Conservation (phyloP, 768 basidiomycete genomes). For the Russula dissimulans region DNA sequence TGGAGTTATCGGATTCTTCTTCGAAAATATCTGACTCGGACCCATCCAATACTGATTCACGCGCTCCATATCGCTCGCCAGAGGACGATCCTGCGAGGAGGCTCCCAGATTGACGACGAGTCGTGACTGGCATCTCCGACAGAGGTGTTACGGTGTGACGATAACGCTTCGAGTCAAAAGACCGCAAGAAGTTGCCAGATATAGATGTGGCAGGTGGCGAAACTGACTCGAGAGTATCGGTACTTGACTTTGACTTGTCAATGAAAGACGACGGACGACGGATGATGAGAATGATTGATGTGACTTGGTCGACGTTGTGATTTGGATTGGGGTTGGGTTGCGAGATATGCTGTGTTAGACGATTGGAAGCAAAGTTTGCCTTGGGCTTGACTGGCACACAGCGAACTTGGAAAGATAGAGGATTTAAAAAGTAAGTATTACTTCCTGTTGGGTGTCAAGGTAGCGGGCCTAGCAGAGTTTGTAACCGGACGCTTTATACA, state of each 20-base stretch:
- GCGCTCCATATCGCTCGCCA: background rate
- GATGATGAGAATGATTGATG: too few relatives aligned
- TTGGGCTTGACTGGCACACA: background rate
- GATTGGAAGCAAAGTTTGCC: background rate
- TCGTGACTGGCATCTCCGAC: slow-evolving; percentile 4
- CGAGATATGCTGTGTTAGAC: background rate
- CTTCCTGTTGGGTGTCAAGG: background rate
- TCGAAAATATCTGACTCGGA: background rate
- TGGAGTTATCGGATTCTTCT: background rate
- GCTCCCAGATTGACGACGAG: slow-evolving; percentile 3
- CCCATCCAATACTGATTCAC: background rate
- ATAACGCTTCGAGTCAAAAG: too few relatives aligned
- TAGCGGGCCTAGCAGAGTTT: background rate
- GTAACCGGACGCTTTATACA: slow-evolving; percentile 1
- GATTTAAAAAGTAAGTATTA: background rate
- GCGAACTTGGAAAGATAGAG: background rate
- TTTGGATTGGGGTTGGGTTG: too few relatives aligned
- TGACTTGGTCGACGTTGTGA: too few relatives aligned
- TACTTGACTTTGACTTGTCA: too few relatives aligned
- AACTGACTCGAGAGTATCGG: background rate
- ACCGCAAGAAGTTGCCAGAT: too few relatives aligned
- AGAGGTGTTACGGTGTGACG: background rate
- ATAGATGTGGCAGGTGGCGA: background rate
- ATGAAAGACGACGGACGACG: too few relatives aligned
- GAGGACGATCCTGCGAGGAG: background rate